These are phyloP conservation scores for Termitomyces sp. DNA, from an alignment of 768 basidiomycete genomes.

Conservation along the genomic window DNA sequence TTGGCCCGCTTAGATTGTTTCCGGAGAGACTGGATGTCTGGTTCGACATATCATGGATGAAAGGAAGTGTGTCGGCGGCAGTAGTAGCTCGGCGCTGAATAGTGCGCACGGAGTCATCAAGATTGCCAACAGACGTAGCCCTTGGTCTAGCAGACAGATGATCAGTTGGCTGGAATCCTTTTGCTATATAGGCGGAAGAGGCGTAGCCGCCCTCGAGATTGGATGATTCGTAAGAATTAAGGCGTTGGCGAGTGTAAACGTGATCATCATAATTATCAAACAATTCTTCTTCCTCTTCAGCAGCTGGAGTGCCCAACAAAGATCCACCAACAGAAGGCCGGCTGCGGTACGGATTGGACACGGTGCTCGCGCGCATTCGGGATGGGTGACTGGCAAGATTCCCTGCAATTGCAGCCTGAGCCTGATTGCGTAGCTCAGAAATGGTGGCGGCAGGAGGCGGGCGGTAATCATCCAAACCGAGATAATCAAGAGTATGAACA, in stretches of 20 bases:
- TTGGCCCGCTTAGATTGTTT: slow-evolving; percentile 38
- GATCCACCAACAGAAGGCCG: slow-evolving; percentile 60
- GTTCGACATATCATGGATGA: slow-evolving; percentile 54
- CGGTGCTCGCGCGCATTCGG: slow-evolving; percentile 84
- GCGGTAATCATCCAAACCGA: slow-evolving; percentile 83
- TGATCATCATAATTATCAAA: slow-evolving; percentile 59
- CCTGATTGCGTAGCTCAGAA: slow-evolving; percentile 84
- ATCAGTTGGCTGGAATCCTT: slow-evolving; percentile 73
- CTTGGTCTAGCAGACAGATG: slow-evolving; percentile 71
- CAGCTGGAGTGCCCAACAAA: slow-evolving; percentile 60
- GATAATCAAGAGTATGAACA: slow-evolving; percentile 94
- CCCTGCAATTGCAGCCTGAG: slow-evolving; percentile 86
- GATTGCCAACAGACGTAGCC: slow-evolving; percentile 85
- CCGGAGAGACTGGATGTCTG: slow-evolving; percentile 38
- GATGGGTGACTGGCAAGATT: slow-evolving; percentile 72
- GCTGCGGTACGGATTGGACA: slow-evolving; percentile 87
- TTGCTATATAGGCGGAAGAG: slow-evolving; percentile 61
- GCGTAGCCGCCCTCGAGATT: slow-evolving; percentile 50
- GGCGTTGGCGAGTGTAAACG: slow-evolving; percentile 51
- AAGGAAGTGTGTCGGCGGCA: slow-evolving; percentile 54
- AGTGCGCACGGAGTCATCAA: slow-evolving; percentile 75
- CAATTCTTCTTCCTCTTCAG: slow-evolving; percentile 78
- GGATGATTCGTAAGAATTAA: slow-evolving; percentile 62
- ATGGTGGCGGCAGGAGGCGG: slow-evolving; percentile 86
- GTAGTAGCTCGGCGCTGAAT: slow-evolving; percentile 65